Evolutionary conservation across 2,329 filamentous ascomycete genomes (phyloP), one percentile per base, ranked within the genome.

Genomic region (Trichoderma lentiforme): DNA sequence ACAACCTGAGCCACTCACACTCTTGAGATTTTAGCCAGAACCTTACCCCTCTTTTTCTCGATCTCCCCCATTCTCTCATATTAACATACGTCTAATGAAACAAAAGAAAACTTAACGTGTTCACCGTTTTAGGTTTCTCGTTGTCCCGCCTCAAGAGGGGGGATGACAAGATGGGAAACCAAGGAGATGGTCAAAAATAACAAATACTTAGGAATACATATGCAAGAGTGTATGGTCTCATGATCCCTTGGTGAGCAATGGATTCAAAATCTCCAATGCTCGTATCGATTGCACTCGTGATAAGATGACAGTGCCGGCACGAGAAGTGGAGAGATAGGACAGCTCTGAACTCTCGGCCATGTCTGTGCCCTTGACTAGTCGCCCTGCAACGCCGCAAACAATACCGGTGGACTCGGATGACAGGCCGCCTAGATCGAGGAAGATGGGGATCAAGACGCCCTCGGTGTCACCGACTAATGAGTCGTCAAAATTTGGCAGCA

Each of bases 401-500:
- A 99, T 98, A 26, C 95, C 95, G 0, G 95, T 97, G 8, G 94
- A 94, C 80, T 97, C 94, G 56, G 95, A 87, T 0, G 95, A 93
- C 53, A 98, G 84, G 56, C 89, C 90, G 24, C 89, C 90, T 30
- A 99, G 86, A 77, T 98, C 94, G 4, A 99, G 87, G 72, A 94
- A 95, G 76, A 99, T 96, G 1, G 96, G 94, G 2, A 97, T 89
- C 39, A 95, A 86, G 72, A 89, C 89, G 75, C 90, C 90, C 68
- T 90, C 90, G 61, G 89, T 93, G 73, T 91, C 86, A 14, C 93
- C 94, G 0, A 97, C 88, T 2, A 98, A 84, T 0, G 93, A 88
- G 76, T 92, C 91, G 24, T 90, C 89, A 76, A 92, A 92, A 21
- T 92, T 83, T 14, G 83, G 82, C 6, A 95, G 83, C 21, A 94